Base-by-base conservation (phyloP, 768 basidiomycete genomes). In the Lentinula boryana region DNA sequence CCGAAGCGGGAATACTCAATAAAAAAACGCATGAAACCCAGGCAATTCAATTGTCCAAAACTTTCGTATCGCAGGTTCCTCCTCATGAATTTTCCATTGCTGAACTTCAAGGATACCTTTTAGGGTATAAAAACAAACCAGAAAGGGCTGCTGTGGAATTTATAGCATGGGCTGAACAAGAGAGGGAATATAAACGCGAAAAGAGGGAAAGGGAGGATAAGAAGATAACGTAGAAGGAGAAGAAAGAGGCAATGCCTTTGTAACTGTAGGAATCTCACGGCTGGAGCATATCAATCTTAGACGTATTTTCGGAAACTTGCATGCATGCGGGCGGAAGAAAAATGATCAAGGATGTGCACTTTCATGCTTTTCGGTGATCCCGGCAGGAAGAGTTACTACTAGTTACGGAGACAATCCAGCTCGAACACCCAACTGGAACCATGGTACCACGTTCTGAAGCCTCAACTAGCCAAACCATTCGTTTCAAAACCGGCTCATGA, bases 71-170 rank as follows among this genome's bases (percentile, higher is more conserved):
- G 0, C 60, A 61, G 2, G 69, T 87, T 23, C 84, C 85, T 0
- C 69, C 75, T 10, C 64, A 77, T 50, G 76, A 78, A 60, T 82
- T 85, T 65, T 82, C 83, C 33, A 81, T 82, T 0, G 84, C 86
- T 0, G 83, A 86, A 59, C 73, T 88, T 2, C 85, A 87, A 65
- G 83, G 84, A 0, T 87, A 79, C 68, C 73, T 87, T 12, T 72
- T 87, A 6, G 65, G 68, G 9, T 74, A 74, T 62, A 80, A 81
- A 63, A 74, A 70, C 50, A 63, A 75, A 49, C 78, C 80, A 0
- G 65, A 62, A 46, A 64, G 67, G 3, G 80, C 80, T 0, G 75
- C 70, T 0, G 62, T 52, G 16, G 71, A 67, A n/a, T 65, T 71
- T 10, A 64, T 62, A 6, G 71, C 63, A n/a, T 86, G 84, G 82